Evolutionary conservation across 2,329 filamentous ascomycete species (phyloP), one percentile per base, ranked within the genome.

Genomic region (Coleophoma cylindrospora): DNA sequence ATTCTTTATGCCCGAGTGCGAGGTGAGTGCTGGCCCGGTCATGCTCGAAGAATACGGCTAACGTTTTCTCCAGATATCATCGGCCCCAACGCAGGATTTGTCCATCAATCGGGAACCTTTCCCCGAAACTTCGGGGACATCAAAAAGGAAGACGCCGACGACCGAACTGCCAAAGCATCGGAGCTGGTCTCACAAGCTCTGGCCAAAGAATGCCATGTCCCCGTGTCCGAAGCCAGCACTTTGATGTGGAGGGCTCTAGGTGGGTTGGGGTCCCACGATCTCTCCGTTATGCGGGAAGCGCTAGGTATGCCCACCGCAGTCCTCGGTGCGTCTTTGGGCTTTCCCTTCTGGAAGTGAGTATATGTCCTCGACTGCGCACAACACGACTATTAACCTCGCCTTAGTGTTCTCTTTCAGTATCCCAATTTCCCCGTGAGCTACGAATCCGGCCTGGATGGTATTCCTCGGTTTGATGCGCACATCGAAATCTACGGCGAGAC

Each of bases 1-100:
- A 77, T 86, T 11, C 64, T 72, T 15, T 84, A 85, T 55, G 81
- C 75, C 0, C 68, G 80, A 1, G 70, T 76, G 1, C 55, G 68
- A 60, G 68, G 71, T 81, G 2, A 21, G 40, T 9, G 10, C 5
- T 14, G 14, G 15, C 3, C 21, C 21, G 6, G 21, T 9, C 7
- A 21, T 43, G 3, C 21, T 11, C 3, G 6, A 1, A 9, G 21
- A 21, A 22, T 2, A 7, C 14, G 4, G 3, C 21, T 13, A 43
- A 19, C 15, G 17, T 13, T 19, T 21, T 3, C 10, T 17, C 11
- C 40, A 11, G 40, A 77, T 60, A 77, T 83, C 54, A 74, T 76
- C 4, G 81, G 80, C 0, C 79, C 75, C 0, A 81, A 83, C 51
- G 57, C 68, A 0, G 55, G 60, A 4, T 78, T 78, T 40, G 70